Evolutionary conservation across 148 eudicot genomes (phyloP), one percentile per base, ranked within the genome.

Genomic region (Salicornia ramosissima): DNA sequence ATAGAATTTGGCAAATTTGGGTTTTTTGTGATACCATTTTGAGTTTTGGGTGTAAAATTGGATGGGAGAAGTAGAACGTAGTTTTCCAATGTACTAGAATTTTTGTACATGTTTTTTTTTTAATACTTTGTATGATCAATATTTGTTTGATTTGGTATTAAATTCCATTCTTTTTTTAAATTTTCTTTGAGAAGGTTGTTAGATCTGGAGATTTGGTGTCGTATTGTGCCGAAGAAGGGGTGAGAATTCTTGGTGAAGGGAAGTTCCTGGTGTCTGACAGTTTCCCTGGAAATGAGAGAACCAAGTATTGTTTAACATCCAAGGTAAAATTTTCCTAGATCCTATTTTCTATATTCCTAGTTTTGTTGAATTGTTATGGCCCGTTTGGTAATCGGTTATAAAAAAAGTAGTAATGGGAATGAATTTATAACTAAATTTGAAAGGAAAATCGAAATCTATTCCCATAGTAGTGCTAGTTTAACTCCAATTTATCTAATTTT

Each of bases 231-330:
- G 99, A 94, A 76, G 99, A 94, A 89, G 99, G 97, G 51, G 99
- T 94, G 61, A 87, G 99, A 69, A 78, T 94, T 73, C 84, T 94
- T 42, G 99, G 96, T 52, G 89, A 94, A 84, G 99, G 99, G 19
- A 83, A 88, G 68, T 91, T 90, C 74, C 83, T 94, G 70, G 96
- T 87, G 59, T 88, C 99, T 64, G 99, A 94, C 81, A 94, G 99
- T 79, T 94, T 94, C 71, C 99, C 97, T n/a, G 99, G 99, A 55
- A 94, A 94, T 75, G 99, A 94, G 64, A 87, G 99, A 80, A 94
- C 92, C 77, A 94, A 94, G 68, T 94, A 94, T 75, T 94, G 99
- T 75, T 90, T 94, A 30, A 91, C 96, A 55, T 94, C 99, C 69
- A 94, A 94, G 96, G 96, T 90, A 77, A 39, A 52, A 59, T 2